Evolutionary conservation across 129 eudicot species (phyloP), one percentile per base, ranked within the genome.

Genomic region (Cynara cardunculus): DNA sequence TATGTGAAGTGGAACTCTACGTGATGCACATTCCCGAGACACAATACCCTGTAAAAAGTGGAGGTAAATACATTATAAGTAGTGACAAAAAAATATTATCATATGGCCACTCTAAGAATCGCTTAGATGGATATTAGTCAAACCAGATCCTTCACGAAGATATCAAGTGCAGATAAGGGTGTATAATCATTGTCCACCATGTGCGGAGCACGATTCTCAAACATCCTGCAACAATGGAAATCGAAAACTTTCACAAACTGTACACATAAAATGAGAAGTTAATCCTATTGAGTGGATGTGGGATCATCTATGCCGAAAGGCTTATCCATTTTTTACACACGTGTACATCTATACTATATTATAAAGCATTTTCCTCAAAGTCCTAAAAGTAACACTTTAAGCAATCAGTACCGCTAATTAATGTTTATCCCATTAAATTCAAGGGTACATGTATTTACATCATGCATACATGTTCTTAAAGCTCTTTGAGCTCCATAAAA

Each of bases 101-200:
- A 31, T 30, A 49, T 46, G 76, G 65, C 53, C 71, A 28, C 2
- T 41, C 8, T 35, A 9, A 5, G 34, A 75, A 72, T 2, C 7
- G 7, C 35, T 44, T 39, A 64, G 76, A 49, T 83, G 78, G 44
- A 76, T 49, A 80, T 84, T 26, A 77, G 67, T 81, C 97, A 78
- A 44, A 96, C 99, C 98, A 96, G 90, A 89, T 96, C 99, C 87
- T 96, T 96, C 89, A 96, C 99, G 77, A 96, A 96, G 82, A 96
- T 96, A 87, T 96, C 96, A 41, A 96, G 99, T 72, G 99, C 98
- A 84, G 99, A 96, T 80, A 93, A 86, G 46, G 99, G 98, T 71
- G 97, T 96, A 86, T 88, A 96, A 83, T 92, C 99, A 84, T 89
- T 87, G 82, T 96, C 94, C 77, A 96, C 85, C 99, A 96, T 96